A percentile compares a stretch with the other conserved stretches of the same genome.
phyloP scores from a whole-genome alignment of 1,284 basidiomycete genomes.

The Phylloporus sp. region DNA sequence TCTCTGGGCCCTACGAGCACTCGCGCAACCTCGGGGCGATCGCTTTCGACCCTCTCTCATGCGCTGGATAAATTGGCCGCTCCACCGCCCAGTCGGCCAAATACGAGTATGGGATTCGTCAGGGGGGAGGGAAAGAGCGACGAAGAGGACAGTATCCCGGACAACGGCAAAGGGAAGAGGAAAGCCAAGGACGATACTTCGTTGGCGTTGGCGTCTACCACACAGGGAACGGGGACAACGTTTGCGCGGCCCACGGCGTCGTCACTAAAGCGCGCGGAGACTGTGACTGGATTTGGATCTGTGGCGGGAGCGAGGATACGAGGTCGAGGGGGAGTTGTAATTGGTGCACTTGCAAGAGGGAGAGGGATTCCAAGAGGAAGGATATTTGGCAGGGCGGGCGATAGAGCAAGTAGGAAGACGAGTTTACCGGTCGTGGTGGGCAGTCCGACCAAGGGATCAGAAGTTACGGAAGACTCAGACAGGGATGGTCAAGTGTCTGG shows the following conservation, averaged over 20 bases:
- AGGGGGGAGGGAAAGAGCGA: slow-evolving; percentile 26
- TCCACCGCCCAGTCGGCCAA: slow-evolving; percentile 62
- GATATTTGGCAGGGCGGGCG: slow-evolving; percentile 40
- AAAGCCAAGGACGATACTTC: slow-evolving; percentile 31
- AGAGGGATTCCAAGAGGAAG: slow-evolving; percentile 15
- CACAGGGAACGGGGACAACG: slow-evolving; percentile 8
- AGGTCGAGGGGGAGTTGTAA: slow-evolving; percentile 1
- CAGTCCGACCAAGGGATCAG: slow-evolving; percentile 56
- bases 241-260: slow-evolving; percentile 38
- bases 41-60: slow-evolving; percentile 53
- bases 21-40: slow-evolving; percentile 14
- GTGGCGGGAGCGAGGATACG: slow-evolving; percentile 1
- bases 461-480: slow-evolving; percentile 10
- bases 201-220: slow-evolving; percentile 4
- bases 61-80: slow-evolving; percentile 66
- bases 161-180: slow-evolving; percentile 16
- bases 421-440: slow-evolving; percentile 60
- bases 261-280: slow-evolving; percentile 33
- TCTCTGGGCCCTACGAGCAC: background rate
- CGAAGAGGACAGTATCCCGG: slow-evolving; percentile 20
- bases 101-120: slow-evolving; percentile 66
- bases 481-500: background rate
- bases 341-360: slow-evolving; percentile 18
- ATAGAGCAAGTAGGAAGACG: slow-evolving; percentile 67
- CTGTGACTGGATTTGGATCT: slow-evolving; percentile 16